phyloP scores from a whole-genome alignment of 352 stramenopile species.

The Aphanomyces euteiches region DNA sequence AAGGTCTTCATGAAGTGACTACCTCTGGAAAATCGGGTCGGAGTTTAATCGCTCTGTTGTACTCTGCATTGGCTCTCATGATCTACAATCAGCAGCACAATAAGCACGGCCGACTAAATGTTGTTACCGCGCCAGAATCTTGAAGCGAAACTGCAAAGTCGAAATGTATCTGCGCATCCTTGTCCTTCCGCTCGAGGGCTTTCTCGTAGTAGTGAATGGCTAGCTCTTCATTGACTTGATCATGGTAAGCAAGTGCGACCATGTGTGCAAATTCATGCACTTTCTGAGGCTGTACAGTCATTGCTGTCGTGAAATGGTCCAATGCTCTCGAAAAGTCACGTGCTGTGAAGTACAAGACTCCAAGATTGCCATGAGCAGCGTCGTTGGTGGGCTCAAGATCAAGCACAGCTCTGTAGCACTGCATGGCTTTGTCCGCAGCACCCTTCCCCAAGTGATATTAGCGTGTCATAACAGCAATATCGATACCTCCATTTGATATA shows the following conservation, averaged over 20 bases:
- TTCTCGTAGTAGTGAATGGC: constrained; percentile 40
- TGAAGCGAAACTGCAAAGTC: constrained; percentile 54
- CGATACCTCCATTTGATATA: constrained; percentile 36
- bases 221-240: constrained; percentile 32
- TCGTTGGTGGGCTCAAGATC: constrained; percentile 17
- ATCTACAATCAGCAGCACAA: constrained; percentile 36
- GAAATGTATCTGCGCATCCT: constrained; percentile 45
- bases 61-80: constrained; percentile 42
- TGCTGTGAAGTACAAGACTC: constrained; percentile 35
- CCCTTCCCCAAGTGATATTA: constrained; percentile 17
- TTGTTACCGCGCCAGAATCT: constrained; percentile 41
- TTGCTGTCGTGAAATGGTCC: constrained; percentile 27
- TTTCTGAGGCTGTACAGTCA: constrained; percentile 29
- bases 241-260: constrained; percentile 44
- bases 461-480: background rate
- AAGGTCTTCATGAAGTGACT: background rate
- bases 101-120: background rate
- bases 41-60: constrained; percentile 41
- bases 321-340: constrained; percentile 8
- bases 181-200: constrained; percentile 8
- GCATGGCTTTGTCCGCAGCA: constrained; percentile 35
- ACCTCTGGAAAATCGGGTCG: constrained; percentile 34
- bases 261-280: constrained; percentile 29
- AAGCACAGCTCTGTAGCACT: constrained; percentile 32
- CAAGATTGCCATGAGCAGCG: constrained; percentile 33